Conservation (phyloP, 495 filamentous ascomycete species). For the Achaetomiella virescens region DNA sequence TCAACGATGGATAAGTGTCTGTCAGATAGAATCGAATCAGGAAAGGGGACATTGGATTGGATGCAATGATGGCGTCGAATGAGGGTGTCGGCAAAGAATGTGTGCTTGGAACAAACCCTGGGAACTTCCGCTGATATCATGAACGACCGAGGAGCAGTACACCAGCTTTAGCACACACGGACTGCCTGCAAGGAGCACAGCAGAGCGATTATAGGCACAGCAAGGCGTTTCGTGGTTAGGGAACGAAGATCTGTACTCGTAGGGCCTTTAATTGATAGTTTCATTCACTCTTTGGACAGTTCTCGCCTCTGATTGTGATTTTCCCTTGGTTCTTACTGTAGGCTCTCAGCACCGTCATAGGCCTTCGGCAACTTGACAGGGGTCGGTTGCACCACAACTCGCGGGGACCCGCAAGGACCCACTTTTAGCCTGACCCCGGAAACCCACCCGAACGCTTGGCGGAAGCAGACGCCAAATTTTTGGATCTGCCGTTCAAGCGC, state of each 20-base stretch:
- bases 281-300: neutral
- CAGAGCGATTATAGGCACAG: neutral
- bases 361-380: too few species aligned
- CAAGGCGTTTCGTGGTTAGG: constrained; percentile 9
- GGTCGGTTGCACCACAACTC: neutral
- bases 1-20: too few species aligned
- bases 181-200: neutral
- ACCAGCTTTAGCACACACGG: too few species aligned
- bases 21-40: too few species aligned
- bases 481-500: neutral
- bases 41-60: neutral
- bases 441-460: neutral
- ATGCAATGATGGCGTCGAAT: neutral
- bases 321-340: neutral
- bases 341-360: too few species aligned
- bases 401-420: neutral
- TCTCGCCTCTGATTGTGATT: neutral
- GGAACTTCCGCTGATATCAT: neutral
- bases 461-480: constrained; percentile 12
- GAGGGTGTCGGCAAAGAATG: neutral
- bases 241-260: neutral
- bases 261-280: neutral
- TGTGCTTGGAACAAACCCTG: neutral
- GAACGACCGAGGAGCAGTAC: neutral
- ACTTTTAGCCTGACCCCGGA: constrained; percentile 8